A percentile compares a stretch with the other conserved stretches of the same genome.
These are phyloP conservation scores for Wickerhamiella infanticola DNA, from an alignment of 1,139 yeast species.

Conservation along the genomic window DNA sequence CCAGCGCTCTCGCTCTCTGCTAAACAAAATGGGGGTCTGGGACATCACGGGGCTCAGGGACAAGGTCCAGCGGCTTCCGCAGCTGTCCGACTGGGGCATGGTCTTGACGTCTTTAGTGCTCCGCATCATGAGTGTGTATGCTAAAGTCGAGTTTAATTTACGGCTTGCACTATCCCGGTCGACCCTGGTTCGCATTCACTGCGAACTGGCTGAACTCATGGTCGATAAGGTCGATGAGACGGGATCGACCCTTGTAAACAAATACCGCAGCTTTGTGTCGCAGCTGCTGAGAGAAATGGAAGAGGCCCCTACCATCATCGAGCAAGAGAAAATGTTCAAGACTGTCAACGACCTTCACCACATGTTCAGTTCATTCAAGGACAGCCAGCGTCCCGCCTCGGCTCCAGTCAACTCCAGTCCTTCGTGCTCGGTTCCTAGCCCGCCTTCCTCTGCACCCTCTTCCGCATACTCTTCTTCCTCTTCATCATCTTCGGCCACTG, in stretches of 20 bases:
- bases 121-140: slow-evolving; percentile 19
- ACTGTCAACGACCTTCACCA: slow-evolving; percentile 22
- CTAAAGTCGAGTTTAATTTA: slow-evolving; percentile 20
- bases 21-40: slow-evolving; percentile 21
- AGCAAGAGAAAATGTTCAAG: slow-evolving; percentile 24
- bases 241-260: slow-evolving; percentile 16
- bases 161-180: slow-evolving; percentile 24
- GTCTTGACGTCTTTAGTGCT: slow-evolving; percentile 22
- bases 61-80: slow-evolving; percentile 17
- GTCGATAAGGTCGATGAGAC: slow-evolving; percentile 8
- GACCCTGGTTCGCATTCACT: slow-evolving; percentile 23
- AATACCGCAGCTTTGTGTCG: slow-evolving; percentile 22
- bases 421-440: not conserved
- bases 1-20: slow-evolving; percentile 18
- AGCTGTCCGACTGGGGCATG: slow-evolving; percentile 22
- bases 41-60: slow-evolving; percentile 20
- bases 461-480: not conserved
- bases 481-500: not conserved
- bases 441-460: not conserved
- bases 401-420: not conserved
- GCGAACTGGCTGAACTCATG: slow-evolving; percentile 20
- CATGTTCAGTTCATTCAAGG: slow-evolving; percentile 21
- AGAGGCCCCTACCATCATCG: slow-evolving; percentile 20
- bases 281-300: slow-evolving; percentile 22
- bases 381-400: not conserved